Evolutionary conservation across 148 eudicot genomes (phyloP).

Genomic region (Persicaria maculosa): DNA sequence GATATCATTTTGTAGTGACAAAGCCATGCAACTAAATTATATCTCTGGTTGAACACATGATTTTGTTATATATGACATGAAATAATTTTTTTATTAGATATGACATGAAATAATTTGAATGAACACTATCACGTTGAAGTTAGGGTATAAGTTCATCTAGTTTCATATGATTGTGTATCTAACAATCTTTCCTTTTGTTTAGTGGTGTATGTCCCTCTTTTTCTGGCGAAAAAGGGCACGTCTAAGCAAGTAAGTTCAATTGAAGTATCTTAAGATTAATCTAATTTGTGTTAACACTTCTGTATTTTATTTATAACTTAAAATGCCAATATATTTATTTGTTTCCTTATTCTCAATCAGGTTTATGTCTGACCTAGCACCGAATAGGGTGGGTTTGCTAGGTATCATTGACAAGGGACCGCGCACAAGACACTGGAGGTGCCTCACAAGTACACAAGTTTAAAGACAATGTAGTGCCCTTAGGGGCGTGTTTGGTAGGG

Average conservation of each 20-base stretch:
- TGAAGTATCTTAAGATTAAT: background rate
- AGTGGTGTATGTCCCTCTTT: constrained; percentile 64
- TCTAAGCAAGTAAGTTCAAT: constrained; percentile 60
- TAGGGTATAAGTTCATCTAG: background rate
- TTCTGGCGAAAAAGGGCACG: constrained; percentile 73
- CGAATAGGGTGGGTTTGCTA: constrained; percentile 55
- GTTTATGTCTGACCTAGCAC: constrained; percentile 51
- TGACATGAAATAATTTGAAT: background rate
- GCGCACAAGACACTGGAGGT: constrained; percentile 56
- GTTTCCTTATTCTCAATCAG: constrained; percentile 22
- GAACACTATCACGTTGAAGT: constrained; percentile 1
- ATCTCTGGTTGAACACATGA: background rate
- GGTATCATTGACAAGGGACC: constrained; percentile 69
- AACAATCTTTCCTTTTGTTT: constrained; percentile 15
- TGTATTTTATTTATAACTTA: background rate
- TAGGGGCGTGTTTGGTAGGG: too few species aligned
- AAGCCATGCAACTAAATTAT: background rate
- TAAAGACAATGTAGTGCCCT: background rate
- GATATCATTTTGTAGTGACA: background rate
- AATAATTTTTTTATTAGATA: background rate
- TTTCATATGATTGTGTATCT: background rate
- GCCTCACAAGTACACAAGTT: constrained; percentile 45
- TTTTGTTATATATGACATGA: background rate
- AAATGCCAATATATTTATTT: background rate
- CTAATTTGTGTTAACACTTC: too few species aligned